Evolutionary conservation across 495 filamentous ascomycete species (phyloP), one percentile per base, ranked within the genome.

Genomic region (Tetracladium marchalianum): DNA sequence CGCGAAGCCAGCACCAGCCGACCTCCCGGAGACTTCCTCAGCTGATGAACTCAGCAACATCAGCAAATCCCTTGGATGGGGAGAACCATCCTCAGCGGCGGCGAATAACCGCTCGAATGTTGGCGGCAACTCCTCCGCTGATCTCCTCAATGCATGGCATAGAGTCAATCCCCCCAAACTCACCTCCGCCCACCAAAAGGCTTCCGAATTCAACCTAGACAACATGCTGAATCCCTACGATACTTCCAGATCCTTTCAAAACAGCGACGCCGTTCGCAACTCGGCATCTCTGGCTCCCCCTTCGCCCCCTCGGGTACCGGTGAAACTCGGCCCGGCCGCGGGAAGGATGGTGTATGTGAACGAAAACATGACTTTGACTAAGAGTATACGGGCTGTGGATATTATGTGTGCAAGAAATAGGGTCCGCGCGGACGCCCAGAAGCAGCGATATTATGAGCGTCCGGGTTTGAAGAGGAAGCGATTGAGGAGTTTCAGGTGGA

Each of bases 381-480:
- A 66, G 16, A 79, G 74, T 0, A 65, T 90, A 41, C 56, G 58
- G 41, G 55, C 65, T 37, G 53, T 90, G 41, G 65, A 71, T 10
- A 51, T 62, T 11, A 50, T 71, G 35, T 61, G 69, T 41, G 39
- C 54, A 35, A 58, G 62, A 46, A 89, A 89, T 57, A 66, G 51
- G 11, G 62, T 90, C 15, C 62, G 52, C 52, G 8, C 16, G 4
- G 76, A 84, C 57, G 56, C 64, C 35, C 39, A 46, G 4, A 44
- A 33, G 48, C 82, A 89, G 63, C 61, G 69, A 47, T 84, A 75
- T 49, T 79, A 90, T 60, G 86, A 90, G 68, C 64, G 83, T 39
- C 71, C 75, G 2, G 83, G 82, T 4, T 57, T 85, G 61, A 86
- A 86, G 73, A 69, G 80, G 60, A 90, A 88, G 73, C 71, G 85